Evolutionary conservation across 495 filamentous ascomycete genomes (phyloP).

Genomic region (Penicillium tannophilum): DNA sequence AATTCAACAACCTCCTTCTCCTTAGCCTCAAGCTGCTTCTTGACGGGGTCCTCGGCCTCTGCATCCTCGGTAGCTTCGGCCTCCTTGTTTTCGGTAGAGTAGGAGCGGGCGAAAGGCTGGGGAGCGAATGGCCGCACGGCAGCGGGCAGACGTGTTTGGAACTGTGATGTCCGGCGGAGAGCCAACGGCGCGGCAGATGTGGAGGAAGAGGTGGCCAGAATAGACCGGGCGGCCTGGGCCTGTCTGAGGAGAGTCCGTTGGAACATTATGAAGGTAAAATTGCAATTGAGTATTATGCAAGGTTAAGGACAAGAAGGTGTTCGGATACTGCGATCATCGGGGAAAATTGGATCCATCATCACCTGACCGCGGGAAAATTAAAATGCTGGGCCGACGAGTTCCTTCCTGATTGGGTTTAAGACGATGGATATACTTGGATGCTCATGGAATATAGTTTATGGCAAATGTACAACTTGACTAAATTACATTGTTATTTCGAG

Average conservation of each 20-base stretch:
- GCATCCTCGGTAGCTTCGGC: constrained; percentile 35
- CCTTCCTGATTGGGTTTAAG: neutral
- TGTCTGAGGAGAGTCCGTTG: constrained; percentile 49
- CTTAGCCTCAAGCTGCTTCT: constrained; percentile 78
- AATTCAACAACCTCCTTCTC: constrained; percentile 79
- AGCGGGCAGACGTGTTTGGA: constrained; percentile 37
- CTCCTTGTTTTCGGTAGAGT: constrained; percentile 46
- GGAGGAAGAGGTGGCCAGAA: constrained; percentile 34
- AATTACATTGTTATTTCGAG: neutral
- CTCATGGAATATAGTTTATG: neutral
- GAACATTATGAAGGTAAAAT: constrained; percentile 40
- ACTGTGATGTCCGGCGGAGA: constrained; percentile 42
- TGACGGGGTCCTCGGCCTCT: constrained; percentile 49
- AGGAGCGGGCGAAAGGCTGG: constrained; percentile 35
- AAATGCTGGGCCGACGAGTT: constrained; percentile 21
- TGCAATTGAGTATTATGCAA: constrained; percentile 12
- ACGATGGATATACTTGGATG: neutral
- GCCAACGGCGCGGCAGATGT: constrained; percentile 35
- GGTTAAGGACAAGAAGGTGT: constrained; percentile 8
- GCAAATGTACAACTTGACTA: no score
- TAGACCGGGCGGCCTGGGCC: constrained; percentile 43
- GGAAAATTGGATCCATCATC: constrained; percentile 30
- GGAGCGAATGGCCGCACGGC: constrained; percentile 33
- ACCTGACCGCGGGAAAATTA: constrained; percentile 33
- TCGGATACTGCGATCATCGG: constrained; percentile 18